These are phyloP conservation scores for Wickerhamomyces sp. DNA, from an alignment of 1,139 yeast genomes.

Conservation along the genomic window DNA sequence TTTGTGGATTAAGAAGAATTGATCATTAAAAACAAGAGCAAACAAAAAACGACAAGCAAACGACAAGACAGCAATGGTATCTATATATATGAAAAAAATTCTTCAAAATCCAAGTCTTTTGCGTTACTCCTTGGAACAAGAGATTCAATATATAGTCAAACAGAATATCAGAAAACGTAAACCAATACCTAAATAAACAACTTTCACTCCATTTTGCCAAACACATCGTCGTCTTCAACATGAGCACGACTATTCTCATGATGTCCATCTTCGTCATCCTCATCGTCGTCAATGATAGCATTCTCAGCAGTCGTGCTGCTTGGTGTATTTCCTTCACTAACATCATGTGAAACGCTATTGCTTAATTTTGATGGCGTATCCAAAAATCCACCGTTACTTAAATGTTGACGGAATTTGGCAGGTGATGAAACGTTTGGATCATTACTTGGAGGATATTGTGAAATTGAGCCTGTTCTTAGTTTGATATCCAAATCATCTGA, in stretches of 20 bases:
- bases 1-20: too few relatives aligned
- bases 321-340: slow-evolving; percentile 1
- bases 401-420: slow-evolving; percentile 1
- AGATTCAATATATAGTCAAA: too few relatives aligned
- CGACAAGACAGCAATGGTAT: too few relatives aligned
- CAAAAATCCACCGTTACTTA: slow-evolving; percentile 16
- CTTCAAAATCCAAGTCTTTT: too few relatives aligned
- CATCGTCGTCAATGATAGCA: slow-evolving; percentile 5
- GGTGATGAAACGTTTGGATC: slow-evolving; percentile 5
- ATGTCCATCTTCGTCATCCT: slow-evolving; percentile 9
- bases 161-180: background rate
- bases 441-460: slow-evolving; percentile 28
- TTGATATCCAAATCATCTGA: slow-evolving; percentile 11
- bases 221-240: slow-evolving; percentile 24
- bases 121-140: too few relatives aligned
- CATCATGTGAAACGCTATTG: background rate
- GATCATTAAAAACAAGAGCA: too few relatives aligned
- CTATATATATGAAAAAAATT: too few relatives aligned
- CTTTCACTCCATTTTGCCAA: slow-evolving; percentile 29
- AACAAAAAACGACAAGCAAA: too few relatives aligned
- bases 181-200: background rate
- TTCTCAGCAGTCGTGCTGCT: slow-evolving; percentile 4
- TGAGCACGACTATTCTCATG: slow-evolving; percentile 8
- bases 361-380: slow-evolving; percentile 15
- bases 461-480: slow-evolving; percentile 26